Conservation (phyloP, 306 rosid genomes). For the Citrullus amarus region DNA sequence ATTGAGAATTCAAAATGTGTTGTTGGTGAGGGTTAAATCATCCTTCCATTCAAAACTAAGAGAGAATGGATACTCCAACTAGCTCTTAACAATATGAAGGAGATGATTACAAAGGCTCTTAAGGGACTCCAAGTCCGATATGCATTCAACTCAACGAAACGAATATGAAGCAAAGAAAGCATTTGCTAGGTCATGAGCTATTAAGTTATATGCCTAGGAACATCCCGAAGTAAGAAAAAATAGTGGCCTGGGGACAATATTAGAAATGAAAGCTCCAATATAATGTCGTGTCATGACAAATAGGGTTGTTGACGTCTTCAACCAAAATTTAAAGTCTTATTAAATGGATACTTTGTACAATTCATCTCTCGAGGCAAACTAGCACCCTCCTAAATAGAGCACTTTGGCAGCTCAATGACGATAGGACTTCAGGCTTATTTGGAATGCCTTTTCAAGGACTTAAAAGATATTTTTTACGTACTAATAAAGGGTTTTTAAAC, state of each 20-base stretch:
- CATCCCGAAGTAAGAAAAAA: background rate
- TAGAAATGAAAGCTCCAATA: background rate
- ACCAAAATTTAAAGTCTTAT: background rate
- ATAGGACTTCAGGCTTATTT: background rate
- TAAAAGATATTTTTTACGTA: too few relatives aligned
- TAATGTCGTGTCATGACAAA: background rate
- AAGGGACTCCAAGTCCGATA: background rate
- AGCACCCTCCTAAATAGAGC: background rate
- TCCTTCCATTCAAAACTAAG: background rate
- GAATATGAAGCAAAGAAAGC: background rate
- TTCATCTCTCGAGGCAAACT: background rate
- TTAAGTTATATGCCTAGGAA: background rate
- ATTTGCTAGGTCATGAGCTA: background rate
- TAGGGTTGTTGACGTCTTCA: background rate
- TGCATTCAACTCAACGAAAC: background rate
- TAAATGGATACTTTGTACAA: background rate
- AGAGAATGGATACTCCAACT: background rate
- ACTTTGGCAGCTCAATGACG: background rate
- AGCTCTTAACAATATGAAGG: background rate
- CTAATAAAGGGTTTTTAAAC: too few relatives aligned
- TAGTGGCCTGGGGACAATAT: background rate
- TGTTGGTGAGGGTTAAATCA: background rate
- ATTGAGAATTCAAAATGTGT: background rate
- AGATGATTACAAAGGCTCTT: background rate
- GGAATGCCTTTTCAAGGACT: too few relatives aligned